Conservation (phyloP, 176 grass and related monocot species). For the Pontederia paniculata region DNA sequence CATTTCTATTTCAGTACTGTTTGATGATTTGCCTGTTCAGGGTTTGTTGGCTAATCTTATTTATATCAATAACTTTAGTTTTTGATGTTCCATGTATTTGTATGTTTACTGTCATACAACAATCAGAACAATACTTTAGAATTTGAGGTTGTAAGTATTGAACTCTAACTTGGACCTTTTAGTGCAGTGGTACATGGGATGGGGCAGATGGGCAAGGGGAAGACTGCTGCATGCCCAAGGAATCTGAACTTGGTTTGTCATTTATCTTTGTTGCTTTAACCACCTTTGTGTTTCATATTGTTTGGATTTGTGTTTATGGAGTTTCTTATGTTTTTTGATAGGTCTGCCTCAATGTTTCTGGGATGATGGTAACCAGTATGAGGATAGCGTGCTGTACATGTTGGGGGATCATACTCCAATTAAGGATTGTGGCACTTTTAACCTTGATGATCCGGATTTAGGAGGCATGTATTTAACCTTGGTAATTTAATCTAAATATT, state of each 20-base stretch:
- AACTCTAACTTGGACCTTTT: too few species aligned
- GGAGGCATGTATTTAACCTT: constrained; percentile 20
- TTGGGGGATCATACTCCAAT: constrained; percentile 50
- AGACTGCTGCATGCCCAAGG: constrained; percentile 15
- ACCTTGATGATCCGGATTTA: constrained; percentile 24
- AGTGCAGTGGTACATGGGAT: constrained; percentile 36
- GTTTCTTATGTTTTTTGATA: not conserved
- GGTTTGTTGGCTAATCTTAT: too few species aligned
- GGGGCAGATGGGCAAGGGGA: constrained; percentile 44
- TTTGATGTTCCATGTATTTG: not conserved
- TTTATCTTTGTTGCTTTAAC: not conserved
- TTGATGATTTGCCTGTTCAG: too few species aligned
- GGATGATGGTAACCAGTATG: not conserved
- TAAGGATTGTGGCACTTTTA: constrained; percentile 28
- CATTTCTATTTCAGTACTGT: too few species aligned
- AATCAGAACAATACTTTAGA: not conserved
- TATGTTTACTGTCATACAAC: not conserved
- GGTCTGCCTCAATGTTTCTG: constrained; percentile 41
- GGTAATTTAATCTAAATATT: not conserved
- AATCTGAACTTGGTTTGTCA: constrained; percentile 28
- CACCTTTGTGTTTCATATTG: constrained; percentile 1
- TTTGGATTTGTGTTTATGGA: constrained; percentile 9
- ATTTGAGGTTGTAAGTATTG: not conserved
- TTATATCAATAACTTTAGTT: not conserved
- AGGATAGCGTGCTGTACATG: constrained; percentile 27